Conservation (phyloP, 169 alveolate genomes). For the Cryptosporidium felis region DNA sequence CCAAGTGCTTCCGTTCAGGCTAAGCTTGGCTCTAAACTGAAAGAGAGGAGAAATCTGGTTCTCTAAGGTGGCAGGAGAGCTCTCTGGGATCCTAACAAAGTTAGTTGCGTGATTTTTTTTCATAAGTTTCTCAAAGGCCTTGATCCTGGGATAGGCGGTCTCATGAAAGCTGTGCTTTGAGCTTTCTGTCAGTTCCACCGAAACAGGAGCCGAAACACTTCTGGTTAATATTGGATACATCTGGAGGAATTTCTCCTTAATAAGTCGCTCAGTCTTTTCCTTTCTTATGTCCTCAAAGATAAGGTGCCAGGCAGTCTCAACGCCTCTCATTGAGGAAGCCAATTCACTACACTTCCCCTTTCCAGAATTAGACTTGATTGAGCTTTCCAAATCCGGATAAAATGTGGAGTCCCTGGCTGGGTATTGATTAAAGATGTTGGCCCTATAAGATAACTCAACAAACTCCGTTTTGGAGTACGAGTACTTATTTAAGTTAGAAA, state of each 20-base stretch:
- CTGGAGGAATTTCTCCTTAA: background rate
- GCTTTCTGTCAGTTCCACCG: slow-evolving; percentile 6
- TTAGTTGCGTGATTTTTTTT: background rate
- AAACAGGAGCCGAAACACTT: background rate
- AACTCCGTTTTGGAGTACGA: slow-evolving; percentile 47
- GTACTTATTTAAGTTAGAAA: slow-evolving; percentile 4
- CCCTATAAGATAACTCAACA: slow-evolving; percentile 46
- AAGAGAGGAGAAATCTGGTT: slow-evolving; percentile 33
- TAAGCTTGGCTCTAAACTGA: slow-evolving; percentile 40
- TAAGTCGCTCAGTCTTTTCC: background rate
- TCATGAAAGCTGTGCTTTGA: background rate
- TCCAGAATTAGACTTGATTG: slow-evolving; percentile 11
- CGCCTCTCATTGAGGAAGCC: slow-evolving; percentile 4
- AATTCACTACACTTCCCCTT: slow-evolving; percentile 1
- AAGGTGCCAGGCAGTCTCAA: slow-evolving; percentile 5
- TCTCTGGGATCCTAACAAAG: slow-evolving; percentile 21
- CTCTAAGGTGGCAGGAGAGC: slow-evolving; percentile 4
- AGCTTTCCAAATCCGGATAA: background rate
- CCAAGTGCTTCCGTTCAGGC: background rate
- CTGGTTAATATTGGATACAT: slow-evolving; percentile 26
- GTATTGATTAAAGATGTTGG: slow-evolving; percentile 28
- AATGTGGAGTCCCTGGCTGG: slow-evolving; percentile 30
- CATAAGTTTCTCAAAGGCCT: slow-evolving; percentile 20
- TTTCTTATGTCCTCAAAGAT: slow-evolving; percentile 17
- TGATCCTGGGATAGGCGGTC: slow-evolving; percentile 5